These are phyloP conservation scores for Fusarium sp. DNA, from an alignment of 2,329 filamentous ascomycete species.

Conservation along the genomic window DNA sequence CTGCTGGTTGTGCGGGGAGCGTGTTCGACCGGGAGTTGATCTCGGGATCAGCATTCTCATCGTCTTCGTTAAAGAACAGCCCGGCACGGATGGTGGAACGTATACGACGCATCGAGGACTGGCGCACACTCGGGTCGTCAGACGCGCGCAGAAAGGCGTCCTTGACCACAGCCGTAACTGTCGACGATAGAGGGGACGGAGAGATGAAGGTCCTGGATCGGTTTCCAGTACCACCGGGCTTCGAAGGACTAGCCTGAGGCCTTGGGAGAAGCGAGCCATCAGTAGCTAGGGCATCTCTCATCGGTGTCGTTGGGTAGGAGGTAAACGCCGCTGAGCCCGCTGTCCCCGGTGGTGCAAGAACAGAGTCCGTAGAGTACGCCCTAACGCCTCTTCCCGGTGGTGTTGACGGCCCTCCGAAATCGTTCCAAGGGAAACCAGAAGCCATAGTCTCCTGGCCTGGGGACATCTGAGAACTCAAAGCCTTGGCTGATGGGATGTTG, in stretches of 20 bases:
- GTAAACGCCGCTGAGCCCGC: conserved; percentile 34
- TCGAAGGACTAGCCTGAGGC: conserved; percentile 41
- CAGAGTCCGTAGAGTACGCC: conserved; percentile 50
- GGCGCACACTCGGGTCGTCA: conserved; percentile 51
- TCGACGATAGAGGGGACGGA: conserved; percentile 68
- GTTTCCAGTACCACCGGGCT: conserved; percentile 41
- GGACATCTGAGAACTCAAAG: conserved; percentile 47
- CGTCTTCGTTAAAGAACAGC: conserved; percentile 62
- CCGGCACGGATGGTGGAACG: conserved; percentile 63
- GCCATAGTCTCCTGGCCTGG: conserved; percentile 51
- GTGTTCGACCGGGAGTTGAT: conserved; percentile 17
- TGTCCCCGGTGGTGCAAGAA: conserved; percentile 35
- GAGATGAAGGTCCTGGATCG: conserved; percentile 63
- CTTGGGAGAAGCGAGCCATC: conserved; percentile 46
- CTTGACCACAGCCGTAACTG: conserved; percentile 66
- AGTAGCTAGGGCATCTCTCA: conserved; percentile 42
- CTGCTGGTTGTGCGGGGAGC: conserved; percentile 28
- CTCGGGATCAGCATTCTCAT: conserved; percentile 43
- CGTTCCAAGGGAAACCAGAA: conserved; percentile 57
- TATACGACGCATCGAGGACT: conserved; percentile 58
- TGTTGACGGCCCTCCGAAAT: conserved; percentile 46
- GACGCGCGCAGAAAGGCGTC: conserved; percentile 63
- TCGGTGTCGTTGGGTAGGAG: conserved; percentile 47
- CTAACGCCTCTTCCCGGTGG: conserved; percentile 50
- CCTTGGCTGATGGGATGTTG: conserved; percentile 50